Evolutionary conservation across 306 rosid species (phyloP), one percentile per base, ranked within the genome.

Genomic region (Vachellia collinsii): DNA sequence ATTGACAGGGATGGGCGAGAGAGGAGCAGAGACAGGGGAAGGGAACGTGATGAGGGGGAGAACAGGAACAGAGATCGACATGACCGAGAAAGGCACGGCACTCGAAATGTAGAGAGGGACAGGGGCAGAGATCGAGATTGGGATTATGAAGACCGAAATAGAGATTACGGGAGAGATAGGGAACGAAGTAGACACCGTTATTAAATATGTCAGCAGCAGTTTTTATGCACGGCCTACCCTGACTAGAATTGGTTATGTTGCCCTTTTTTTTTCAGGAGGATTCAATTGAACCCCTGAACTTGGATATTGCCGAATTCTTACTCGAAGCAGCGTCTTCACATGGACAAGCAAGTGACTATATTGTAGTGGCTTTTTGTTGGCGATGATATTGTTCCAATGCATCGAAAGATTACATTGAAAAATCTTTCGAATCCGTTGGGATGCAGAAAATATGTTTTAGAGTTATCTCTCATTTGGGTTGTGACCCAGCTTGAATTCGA

Each of bases 21-120:
- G 83, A 93, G 91, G 85, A 83, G 94, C 76, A 87, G 94, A 83
- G 98, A 88, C 80, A 88, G 95, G 76, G 97, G 89, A 79, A 90
- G 97, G 83, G 97, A 91, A 8, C 87, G 86, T 10, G 86, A 83
- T 51, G 93, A 90, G 70, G 87, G 93, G 47, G 92, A 81, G 23
- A 82, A 87, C 79, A 85, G 92, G 88, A 85, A 38, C 85, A 91
- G 89, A 82, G 97, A 90, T 70, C 88, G 92, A 75, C 90, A 82
- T 10, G 87, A 81, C 8, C 85, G 88, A 79, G 97, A 91, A 69
- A 86, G 97, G 86, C 92, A 61, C 64, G 86, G 91, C 74, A 87
- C 94, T 80, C 91, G 92, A 23, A 90, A 92, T 65, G 88, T 90
- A 80, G 97, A 91, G 63, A 85, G 99, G 86, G 90, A 84, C 75